Base-by-base conservation (phyloP, 2,329 filamentous ascomycete species). In the Ceratocystis harringtonii region DNA sequence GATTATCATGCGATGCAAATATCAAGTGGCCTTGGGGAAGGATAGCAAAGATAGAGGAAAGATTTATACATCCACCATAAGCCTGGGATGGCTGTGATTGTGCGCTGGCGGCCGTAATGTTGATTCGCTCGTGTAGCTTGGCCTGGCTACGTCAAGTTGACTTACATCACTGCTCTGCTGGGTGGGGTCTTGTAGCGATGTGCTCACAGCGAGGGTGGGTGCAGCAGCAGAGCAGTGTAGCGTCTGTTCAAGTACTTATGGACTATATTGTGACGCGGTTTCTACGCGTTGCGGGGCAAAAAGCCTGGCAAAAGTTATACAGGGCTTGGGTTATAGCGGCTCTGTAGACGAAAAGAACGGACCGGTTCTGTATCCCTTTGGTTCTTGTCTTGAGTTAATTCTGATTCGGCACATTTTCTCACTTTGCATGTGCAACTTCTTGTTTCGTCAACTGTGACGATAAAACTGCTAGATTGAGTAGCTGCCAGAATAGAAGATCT, bases 281-380 rank as follows among this genome's bases (percentile, higher is more conserved):
- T 52, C 15, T 25, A 19, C 48, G 64, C 58, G 64, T 65, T 65
- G 64, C 58, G 64, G 64, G 48, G 48, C 48, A 58, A 32, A 19
- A 43, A 65, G 25, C 3, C 22, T 8, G 5, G 22, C 12, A 12
- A 17, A 48, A 48, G 17, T 17, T 30, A 4, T 10, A 19, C 6
- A 36, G 55, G 55, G 55, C 36, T 58, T 32, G 55, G 55, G 55
- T 58, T 58, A 36, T 6, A 5, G 22, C 22, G 22, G 22, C 48
- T 52, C 48, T 52, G 25, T 28, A 52, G 17, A 36, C 28, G 36
- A 19, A 28, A 15, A 5, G 48, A 15, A 52, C 28, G 28, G 28
- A 12, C 55, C 28, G 28, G 55, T 10, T 30, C 55, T 58, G 25
- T n/a, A 8, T 58, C 32, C n/a, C n/a, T 19, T 58, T 58, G 3